These are phyloP conservation scores for Yamadazyma buinensis DNA, from an alignment of 1,139 yeast genomes.

Conservation along the genomic window DNA sequence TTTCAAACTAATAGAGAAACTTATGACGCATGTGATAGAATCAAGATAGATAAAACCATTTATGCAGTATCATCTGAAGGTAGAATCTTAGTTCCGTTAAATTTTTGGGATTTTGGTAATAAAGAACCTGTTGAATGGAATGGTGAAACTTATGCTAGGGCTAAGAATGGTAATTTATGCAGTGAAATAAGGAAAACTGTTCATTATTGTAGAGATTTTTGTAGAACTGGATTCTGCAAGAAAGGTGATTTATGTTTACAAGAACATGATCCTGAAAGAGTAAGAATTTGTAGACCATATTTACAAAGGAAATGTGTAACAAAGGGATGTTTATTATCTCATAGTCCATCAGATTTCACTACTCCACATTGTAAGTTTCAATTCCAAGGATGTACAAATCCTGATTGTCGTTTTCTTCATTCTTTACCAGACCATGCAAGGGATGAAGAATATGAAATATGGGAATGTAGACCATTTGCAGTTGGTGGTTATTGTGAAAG, in stretches of 20 bases:
- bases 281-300: slow-evolving; percentile 53
- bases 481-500: slow-evolving; percentile 64
- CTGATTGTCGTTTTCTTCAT: slow-evolving; percentile 54
- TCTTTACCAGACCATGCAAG: slow-evolving; percentile 1
- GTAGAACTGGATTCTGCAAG: slow-evolving; percentile 45
- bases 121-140: slow-evolving; percentile 25
- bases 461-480: slow-evolving; percentile 65
- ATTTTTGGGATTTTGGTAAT: slow-evolving; percentile 15
- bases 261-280: slow-evolving; percentile 47
- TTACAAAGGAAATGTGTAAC: slow-evolving; percentile 46
- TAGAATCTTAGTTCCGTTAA: slow-evolving; percentile 27
- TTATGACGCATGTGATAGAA: slow-evolving; percentile 37
- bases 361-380: slow-evolving; percentile 61
- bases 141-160: slow-evolving; percentile 21
- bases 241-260: slow-evolving; percentile 53
- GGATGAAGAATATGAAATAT: slow-evolving; percentile 7
- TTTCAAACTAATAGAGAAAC: slow-evolving; percentile 17
- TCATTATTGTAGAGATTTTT: slow-evolving; percentile 37
- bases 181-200: not conserved
- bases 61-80: slow-evolving; percentile 37
- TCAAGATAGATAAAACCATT: slow-evolving; percentile 26
- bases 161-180: slow-evolving; percentile 26
- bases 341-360: slow-evolving; percentile 55
- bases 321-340: slow-evolving; percentile 54
- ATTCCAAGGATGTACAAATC: slow-evolving; percentile 48